Evolutionary conservation across 2,329 filamentous ascomycete species (phyloP), one percentile per base, ranked within the genome.

Genomic region (Beauveria brongniartii): DNA sequence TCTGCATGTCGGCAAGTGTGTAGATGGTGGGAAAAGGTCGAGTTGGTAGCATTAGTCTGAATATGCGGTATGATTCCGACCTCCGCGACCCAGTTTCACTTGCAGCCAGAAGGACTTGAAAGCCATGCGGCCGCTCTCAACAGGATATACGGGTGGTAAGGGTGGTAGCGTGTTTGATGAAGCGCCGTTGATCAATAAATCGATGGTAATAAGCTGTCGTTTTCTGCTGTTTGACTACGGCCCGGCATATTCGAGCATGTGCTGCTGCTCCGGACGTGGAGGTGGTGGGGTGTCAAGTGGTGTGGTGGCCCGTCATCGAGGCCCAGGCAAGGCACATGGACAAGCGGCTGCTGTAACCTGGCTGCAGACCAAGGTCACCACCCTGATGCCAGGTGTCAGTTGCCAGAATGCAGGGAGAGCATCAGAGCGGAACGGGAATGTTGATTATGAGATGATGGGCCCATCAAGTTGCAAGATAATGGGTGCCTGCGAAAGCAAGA

Each of bases 131-230:
- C 26, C 56, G 40, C 12, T 53, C 14, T 52, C 26, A 28, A 59
- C 26, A 34, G 47, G 37, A 34, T 18, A 53, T 46, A 41, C 16
- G 37, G 34, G 22, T 34, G 18, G 46, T 51, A 22, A 30, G 16
- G 46, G 34, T 43, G 28, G 46, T 47, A 51, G 55, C n/a, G 34
- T 58, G 56, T 59, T 59, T 59, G 47, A 41, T 40, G 56, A 59
- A 46, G 56, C 56, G 56, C 56, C 56, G 56, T 26, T 26, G 41
- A 46, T 44, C 37, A 50, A 30, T 22, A 28, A 41, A 18, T 56
- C 30, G 30, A 47, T 50, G 55, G 47, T 37, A 51, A 22, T 10
- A 43, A 52, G 48, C 26, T 24, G 18, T n/a, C 24, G 5, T 24
- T 14, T 44, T 52, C 28, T 24, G 48, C 20, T 48, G 22, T 20